A percentile compares a stretch with the other conserved stretches of the same genome.
Conservation (phyloP, 306 rosid species). For the Macrotyloma uniflorum region DNA sequence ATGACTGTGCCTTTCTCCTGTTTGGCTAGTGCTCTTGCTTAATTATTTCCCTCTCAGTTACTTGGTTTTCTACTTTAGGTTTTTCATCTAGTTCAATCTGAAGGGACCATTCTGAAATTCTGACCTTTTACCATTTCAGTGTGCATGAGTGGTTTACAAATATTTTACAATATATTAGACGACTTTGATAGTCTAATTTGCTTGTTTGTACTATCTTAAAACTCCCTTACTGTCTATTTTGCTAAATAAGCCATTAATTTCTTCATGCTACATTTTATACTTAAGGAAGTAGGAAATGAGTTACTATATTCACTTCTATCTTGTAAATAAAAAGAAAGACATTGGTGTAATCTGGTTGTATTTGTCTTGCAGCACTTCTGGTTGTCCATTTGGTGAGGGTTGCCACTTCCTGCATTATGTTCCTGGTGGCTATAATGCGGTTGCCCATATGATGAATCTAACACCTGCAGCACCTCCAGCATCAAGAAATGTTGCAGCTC, state of each 20-base stretch:
- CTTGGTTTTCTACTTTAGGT: background rate
- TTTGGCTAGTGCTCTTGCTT: background rate
- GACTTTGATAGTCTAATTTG: background rate
- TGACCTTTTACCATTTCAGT: background rate
- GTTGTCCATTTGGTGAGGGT: slow-evolving; percentile 95
- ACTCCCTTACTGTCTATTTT: background rate
- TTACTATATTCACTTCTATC: background rate
- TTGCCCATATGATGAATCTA: slow-evolving; percentile 91
- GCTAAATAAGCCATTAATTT: background rate
- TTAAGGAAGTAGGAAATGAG: background rate
- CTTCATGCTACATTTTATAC: background rate
- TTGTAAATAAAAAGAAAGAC: background rate
- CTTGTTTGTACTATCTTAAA: background rate
- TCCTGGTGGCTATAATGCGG: slow-evolving; percentile 92
- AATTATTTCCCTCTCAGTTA: background rate
- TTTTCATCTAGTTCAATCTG: background rate
- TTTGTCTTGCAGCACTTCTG: slow-evolving; percentile 76
- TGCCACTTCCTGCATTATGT: slow-evolving; percentile 95
- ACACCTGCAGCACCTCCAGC: slow-evolving; percentile 64
- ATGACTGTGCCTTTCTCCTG: background rate
- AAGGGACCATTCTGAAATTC: background rate
- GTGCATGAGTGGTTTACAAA: background rate
- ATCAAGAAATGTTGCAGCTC: slow-evolving; percentile 59
- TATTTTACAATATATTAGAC: background rate
- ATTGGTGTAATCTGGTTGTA: slow-evolving; percentile 43